Conservation (phyloP, 257 asterid species). For the Sherardia arvensis region DNA sequence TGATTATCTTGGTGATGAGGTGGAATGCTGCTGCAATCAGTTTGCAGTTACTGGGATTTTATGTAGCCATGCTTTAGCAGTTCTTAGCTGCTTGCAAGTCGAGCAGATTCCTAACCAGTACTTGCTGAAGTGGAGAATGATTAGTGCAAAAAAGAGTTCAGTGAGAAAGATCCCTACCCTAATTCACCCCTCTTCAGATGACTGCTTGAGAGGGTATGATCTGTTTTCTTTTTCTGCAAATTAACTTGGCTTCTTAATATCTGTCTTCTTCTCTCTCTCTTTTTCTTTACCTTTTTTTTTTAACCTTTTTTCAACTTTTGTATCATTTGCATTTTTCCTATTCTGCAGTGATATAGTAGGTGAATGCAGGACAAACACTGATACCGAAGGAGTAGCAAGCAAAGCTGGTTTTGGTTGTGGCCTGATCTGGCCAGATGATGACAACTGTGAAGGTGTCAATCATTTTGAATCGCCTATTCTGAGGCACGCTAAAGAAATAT, state of each 20-base stretch:
- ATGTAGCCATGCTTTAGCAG: slow-evolving; percentile 12
- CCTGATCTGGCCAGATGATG: too few species aligned
- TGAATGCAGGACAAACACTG: too few species aligned
- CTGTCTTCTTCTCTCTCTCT: too few species aligned
- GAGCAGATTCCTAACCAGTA: slow-evolving; percentile 12
- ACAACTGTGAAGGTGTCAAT: too few species aligned
- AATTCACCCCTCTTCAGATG: slow-evolving; percentile 1
- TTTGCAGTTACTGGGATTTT: slow-evolving; percentile 7
- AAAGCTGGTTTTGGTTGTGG: too few species aligned
- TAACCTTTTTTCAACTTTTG: too few species aligned
- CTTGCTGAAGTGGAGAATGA: slow-evolving; percentile 13
- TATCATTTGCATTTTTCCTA: too few species aligned
- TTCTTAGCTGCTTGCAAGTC: slow-evolving; percentile 1
- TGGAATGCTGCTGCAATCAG: background rate
- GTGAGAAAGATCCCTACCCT: background rate
- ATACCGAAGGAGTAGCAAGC: too few species aligned
- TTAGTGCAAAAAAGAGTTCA: background rate
- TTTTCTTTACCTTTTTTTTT: too few species aligned
- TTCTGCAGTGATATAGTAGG: background rate
- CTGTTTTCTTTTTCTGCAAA: background rate
- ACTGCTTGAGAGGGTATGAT: slow-evolving; percentile 13
- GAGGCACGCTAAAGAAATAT: too few species aligned
- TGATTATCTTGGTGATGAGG: background rate
- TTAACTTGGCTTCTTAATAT: too few species aligned
- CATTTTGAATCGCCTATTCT: too few species aligned